phyloP scores from a whole-genome alignment of 768 basidiomycete genomes.

The Hericium rajendrae region DNA sequence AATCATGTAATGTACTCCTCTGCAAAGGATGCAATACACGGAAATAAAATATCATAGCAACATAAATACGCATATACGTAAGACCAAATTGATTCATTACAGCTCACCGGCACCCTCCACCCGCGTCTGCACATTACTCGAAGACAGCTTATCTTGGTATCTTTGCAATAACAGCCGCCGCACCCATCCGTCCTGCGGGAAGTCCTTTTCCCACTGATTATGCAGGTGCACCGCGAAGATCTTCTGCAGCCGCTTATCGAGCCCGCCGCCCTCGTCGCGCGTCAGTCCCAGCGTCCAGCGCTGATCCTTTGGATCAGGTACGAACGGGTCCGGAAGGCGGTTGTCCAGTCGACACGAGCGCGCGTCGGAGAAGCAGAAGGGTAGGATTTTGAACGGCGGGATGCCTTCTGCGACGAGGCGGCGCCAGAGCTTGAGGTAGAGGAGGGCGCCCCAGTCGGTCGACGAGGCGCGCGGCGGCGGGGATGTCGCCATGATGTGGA shows the following conservation, averaged over 20 bases:
- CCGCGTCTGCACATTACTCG: background rate
- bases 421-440: conserved; percentile 89
- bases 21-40: too few relatives aligned
- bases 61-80: too few relatives aligned
- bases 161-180: conserved; percentile 60
- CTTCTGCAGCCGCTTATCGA: conserved; percentile 52
- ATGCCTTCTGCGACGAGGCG: conserved; percentile 63
- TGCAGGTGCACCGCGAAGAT: conserved; percentile 90
- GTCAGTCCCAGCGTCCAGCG: conserved; percentile 63
- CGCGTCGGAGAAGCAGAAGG: conserved; percentile 92
- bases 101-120: too few relatives aligned
- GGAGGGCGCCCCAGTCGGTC: conserved; percentile 88
- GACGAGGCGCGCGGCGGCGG: conserved; percentile 65
- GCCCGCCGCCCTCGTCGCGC: conserved; percentile 48
- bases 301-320: conserved; percentile 31
- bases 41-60: too few relatives aligned
- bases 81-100: too few relatives aligned
- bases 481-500: conserved; percentile 66
- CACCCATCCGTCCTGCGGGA: conserved; percentile 81
- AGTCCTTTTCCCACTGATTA: conserved; percentile 91
- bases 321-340: conserved; percentile 87
- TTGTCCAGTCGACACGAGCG: conserved; percentile 89
- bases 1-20: too few relatives aligned
- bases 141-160: conserved; percentile 36
- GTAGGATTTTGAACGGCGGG: conserved; percentile 84